Percentiles rank a stretch among this genome's conserved stretches.
Conservation (phyloP, 2,329 filamentous ascomycete genomes). For the Fragosphaeria purpurea region DNA sequence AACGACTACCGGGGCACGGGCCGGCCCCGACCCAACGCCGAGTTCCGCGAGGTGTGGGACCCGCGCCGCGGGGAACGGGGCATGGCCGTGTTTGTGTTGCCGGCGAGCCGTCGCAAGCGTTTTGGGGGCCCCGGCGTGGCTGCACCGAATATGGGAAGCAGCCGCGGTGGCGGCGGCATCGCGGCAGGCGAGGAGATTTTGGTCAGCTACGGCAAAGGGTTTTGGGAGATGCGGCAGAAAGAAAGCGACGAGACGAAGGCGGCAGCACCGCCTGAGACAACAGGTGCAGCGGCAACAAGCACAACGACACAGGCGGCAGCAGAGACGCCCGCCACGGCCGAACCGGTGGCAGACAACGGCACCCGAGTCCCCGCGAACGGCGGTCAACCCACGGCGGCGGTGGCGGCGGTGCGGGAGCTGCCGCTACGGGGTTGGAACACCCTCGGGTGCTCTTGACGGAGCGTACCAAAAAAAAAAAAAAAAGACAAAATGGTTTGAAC, state of each 20-base stretch:
- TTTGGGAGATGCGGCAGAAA: constrained; percentile 45
- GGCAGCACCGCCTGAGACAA: background rate
- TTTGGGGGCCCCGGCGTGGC: constrained; percentile 10
- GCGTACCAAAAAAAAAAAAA: too few species aligned
- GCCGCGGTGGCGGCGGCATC: constrained; percentile 23
- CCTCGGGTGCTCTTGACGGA: too few species aligned
- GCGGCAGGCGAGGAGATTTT: constrained; percentile 53
- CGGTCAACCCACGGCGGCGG: too few species aligned
- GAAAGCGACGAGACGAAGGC: constrained; percentile 13
- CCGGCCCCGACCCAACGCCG: constrained; percentile 38
- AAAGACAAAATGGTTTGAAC: too few species aligned
- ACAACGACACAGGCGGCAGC: background rate
- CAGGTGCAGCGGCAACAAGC: background rate
- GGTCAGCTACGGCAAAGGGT: constrained; percentile 58
- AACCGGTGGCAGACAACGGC: too few species aligned
- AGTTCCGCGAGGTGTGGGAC: constrained; percentile 52
- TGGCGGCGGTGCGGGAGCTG: too few species aligned
- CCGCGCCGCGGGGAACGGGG: constrained; percentile 37
- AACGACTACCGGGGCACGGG: constrained; percentile 56
- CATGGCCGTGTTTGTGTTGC: constrained; percentile 49
- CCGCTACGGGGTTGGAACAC: too few species aligned
- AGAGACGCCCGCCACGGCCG: background rate
- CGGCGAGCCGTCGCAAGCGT: constrained; percentile 27
- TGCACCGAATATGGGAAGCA: background rate
- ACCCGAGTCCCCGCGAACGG: too few species aligned